Evolutionary conservation across 2,329 filamentous ascomycete genomes (phyloP), one percentile per base, ranked within the genome.

Genomic region (Pseudopyricularia javanii): DNA sequence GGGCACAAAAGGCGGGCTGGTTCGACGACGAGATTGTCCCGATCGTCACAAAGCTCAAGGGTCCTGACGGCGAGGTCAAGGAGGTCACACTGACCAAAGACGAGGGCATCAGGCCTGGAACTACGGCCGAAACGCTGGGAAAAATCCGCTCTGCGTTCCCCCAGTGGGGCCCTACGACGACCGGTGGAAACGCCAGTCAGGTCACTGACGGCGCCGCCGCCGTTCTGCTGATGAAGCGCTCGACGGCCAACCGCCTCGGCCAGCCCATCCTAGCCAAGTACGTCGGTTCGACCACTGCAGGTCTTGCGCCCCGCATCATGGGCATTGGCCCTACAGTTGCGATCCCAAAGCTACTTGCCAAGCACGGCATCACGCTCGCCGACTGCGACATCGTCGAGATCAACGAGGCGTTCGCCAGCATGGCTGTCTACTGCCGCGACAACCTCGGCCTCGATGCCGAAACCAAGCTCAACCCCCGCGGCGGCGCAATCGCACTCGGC

Each of bases 351-450:
- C 82, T 98, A 30, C 79, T 98, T 47, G 70, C 71, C 64, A 85
- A 93, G 72, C 83, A 85, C 77, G 82, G 85, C 69, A 70, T 98
- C 56, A 80, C 77, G 24, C 74, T 95, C 52, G 79, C 85, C 55
- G 93, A 97, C 61, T 80, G 93, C 56, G 93, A 98, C 64, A 78
- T 97, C 34, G 76, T 91, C 60, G 93, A 97, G 78, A 72, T 98
- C 65, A 98, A 98, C 74, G 93, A 98, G 78, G 93, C 93, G 1
- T 98, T 98, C 63, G 91, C 91, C 22, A 93, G 87, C 51, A 97
- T 97, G 93, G 91, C 89, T 1, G 91, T 96, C 30, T 97, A 96
- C 79, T 95, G 90, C 71, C 72, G 86, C 53, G 77, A 89, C 62
- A 80, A 74, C 59, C 76, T 93, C 50, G 80, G 80, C 58, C 72